A percentile compares a stretch with the other conserved stretches of the same genome.
Evolutionary conservation across 768 basidiomycete species (phyloP).

Genomic region (Trametes cinnabarina): DNA sequence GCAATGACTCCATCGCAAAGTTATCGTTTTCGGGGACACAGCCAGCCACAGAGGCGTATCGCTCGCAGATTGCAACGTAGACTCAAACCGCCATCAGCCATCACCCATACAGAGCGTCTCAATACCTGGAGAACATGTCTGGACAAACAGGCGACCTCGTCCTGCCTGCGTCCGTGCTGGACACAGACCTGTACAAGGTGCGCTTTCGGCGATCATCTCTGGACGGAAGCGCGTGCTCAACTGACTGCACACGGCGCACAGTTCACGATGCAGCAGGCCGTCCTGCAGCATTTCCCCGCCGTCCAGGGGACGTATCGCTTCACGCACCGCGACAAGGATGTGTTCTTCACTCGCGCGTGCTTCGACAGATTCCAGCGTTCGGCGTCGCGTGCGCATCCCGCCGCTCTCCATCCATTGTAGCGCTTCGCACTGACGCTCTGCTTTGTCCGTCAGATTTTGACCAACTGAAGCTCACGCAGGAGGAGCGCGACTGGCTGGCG

Average conservation of each 20-base stretch:
- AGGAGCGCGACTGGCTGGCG: conserved; percentile 68
- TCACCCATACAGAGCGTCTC: too few species aligned
- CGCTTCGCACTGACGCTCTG: not conserved
- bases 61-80: not conserved
- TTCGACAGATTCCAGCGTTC: conserved; percentile 56
- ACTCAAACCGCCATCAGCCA: not conserved
- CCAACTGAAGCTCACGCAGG: conserved; percentile 52
- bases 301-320: conserved; percentile 73
- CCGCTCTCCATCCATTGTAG: not conserved
- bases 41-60: not conserved
- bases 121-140: not conserved
- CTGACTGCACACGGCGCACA: conserved; percentile 28
- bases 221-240: not conserved
- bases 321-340: conserved; percentile 68
- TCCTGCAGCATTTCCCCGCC: conserved; percentile 73
- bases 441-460: conserved; percentile 58
- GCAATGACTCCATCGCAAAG: conserved; percentile 3
- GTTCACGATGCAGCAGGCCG: conserved; percentile 96
- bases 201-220: conserved; percentile 3
- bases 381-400: conserved; percentile 48
- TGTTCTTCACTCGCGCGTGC: conserved; percentile 64
- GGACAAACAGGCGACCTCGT: conserved; percentile 1
- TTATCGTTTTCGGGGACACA: not conserved
- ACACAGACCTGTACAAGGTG: conserved; percentile 95
- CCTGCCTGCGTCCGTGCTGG: conserved; percentile 62